phyloP scores from a whole-genome alignment of 2,329 filamentous ascomycete genomes.

The Ceratocystis papillata region DNA sequence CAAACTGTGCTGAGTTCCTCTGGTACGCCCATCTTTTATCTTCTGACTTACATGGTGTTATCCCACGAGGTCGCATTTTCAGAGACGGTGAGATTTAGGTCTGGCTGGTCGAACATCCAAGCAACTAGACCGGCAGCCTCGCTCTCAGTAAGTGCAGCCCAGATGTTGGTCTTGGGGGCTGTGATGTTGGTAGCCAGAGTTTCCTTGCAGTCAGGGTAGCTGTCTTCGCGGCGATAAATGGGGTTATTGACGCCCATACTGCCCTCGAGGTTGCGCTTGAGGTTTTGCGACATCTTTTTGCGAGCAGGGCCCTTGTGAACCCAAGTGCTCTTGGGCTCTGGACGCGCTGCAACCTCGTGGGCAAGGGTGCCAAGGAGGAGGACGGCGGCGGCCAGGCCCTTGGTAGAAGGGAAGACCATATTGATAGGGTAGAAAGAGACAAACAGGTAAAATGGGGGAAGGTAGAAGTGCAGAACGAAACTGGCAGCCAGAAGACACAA shows the following conservation, averaged over 20 bases:
- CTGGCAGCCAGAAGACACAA: slow-evolving; percentile 1
- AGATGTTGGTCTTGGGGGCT: slow-evolving; percentile 36
- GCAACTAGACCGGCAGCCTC: slow-evolving; percentile 37
- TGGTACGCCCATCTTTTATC: neutral
- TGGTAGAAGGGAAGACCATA: slow-evolving; percentile 5
- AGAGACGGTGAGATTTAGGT: slow-evolving; percentile 38
- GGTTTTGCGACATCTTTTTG: slow-evolving; percentile 22
- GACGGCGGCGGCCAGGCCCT: slow-evolving; percentile 1
- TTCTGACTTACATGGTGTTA: slow-evolving; percentile 33
- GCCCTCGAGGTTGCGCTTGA: slow-evolving; percentile 19
- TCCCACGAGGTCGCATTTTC: slow-evolving; percentile 33
- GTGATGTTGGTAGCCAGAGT: slow-evolving; percentile 25
- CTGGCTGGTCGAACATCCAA: slow-evolving; percentile 35
- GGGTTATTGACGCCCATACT: slow-evolving; percentile 7
- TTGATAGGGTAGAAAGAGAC: neutral
- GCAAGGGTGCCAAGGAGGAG: slow-evolving; percentile 20
- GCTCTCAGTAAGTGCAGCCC: slow-evolving; percentile 33
- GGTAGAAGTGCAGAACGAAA: neutral
- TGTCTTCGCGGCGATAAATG: slow-evolving; percentile 8
- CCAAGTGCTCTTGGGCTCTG: slow-evolving; percentile 21
- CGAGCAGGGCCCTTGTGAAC: slow-evolving; percentile 23
- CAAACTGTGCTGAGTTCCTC: neutral
- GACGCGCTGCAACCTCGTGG: slow-evolving; percentile 12
- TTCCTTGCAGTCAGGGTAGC: slow-evolving; percentile 22
- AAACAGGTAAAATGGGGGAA: neutral